Evolutionary conservation across 2,329 filamentous ascomycete genomes (phyloP), one percentile per base, ranked within the genome.

Genomic region (Trichoderma afroharzianum): DNA sequence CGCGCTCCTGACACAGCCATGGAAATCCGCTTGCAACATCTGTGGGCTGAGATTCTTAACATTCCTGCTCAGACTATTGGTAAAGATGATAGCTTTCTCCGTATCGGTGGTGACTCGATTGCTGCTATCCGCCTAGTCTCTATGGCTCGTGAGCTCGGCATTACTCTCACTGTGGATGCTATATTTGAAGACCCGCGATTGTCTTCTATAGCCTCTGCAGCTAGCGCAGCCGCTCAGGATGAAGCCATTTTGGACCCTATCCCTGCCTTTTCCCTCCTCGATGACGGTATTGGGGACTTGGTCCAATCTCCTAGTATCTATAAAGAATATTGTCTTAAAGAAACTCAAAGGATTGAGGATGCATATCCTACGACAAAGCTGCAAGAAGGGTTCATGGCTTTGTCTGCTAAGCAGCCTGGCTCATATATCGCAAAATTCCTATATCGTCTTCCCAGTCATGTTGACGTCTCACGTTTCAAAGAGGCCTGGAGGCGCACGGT

Each of bases 351-450:
- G 4, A 72, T 76, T 6, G 68, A 74, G 14, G 75, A 76, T 47
- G 63, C 75, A 11, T 75, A 74, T 11, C 74, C 74, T 6, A 70
- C 74, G 18, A 76, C 71, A 3, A 71, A 74, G n/a, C 69, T 76
- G 30, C 75, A 76, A 15, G 71, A 72, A 11, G 75, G 75, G 11
- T 70, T 76, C 12, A 76, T 76, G 73, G 78, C 80, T 0, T 73
- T 82, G 1, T 77, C 80, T 3, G 75, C 74, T 33, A 77, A 77
- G 47, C 75, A 78, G 11, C 55, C 73, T 3, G 81, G 79, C 1
- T 78, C 78, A 1, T 83, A 83, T 58, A 76, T 82, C 9, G 77
- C 79, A 2, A 75, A 77, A 64, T 74, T 76, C 7, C 75, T 75
- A 14, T 72, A 77, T 36, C 67, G 69, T 30, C 74, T 79, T 1